Conservation (phyloP, 2,329 filamentous ascomycete species). For the Nigrospora osmanthi region DNA sequence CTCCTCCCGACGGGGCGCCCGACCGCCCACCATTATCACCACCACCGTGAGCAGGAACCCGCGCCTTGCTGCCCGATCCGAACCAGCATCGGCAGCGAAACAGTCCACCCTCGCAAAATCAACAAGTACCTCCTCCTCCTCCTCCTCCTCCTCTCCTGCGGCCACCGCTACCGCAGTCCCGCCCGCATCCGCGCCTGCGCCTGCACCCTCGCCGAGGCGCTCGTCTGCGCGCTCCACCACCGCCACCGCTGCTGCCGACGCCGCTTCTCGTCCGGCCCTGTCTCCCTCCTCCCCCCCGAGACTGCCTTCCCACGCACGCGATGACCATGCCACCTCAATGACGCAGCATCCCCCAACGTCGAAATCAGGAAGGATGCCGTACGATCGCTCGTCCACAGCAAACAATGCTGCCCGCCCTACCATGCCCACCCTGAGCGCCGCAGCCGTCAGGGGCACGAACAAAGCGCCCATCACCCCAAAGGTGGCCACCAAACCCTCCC, state of each 20-base stretch:
- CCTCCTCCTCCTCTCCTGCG: not conserved
- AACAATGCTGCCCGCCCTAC: slow-evolving; percentile 47
- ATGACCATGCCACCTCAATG: slow-evolving; percentile 30
- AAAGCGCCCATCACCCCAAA: slow-evolving; percentile 47
- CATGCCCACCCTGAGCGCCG: slow-evolving; percentile 61
- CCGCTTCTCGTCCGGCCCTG: not conserved
- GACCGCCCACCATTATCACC: slow-evolving; percentile 2
- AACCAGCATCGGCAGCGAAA: not conserved
- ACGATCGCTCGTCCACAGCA: slow-evolving; percentile 38
- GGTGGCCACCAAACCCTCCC: slow-evolving; percentile 35
- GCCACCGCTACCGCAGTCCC: not conserved
- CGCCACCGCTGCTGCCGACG: not conserved
- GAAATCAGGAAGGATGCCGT: slow-evolving; percentile 26
- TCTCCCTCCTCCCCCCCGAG: not conserved
- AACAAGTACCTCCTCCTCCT: not conserved
- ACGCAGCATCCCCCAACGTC: slow-evolving; percentile 16
- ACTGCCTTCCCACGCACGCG: slow-evolving; percentile 6
- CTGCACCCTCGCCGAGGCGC: not conserved
- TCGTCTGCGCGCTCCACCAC: not conserved
- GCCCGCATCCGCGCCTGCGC: not conserved
- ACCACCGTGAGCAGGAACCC: slow-evolving; percentile 2
- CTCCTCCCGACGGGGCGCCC: not conserved
- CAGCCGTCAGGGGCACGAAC: slow-evolving; percentile 45
- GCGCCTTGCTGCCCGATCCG: not conserved
- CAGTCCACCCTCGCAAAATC: not conserved